Conservation (phyloP, 495 filamentous ascomycete genomes). For the Cercophora samala region DNA sequence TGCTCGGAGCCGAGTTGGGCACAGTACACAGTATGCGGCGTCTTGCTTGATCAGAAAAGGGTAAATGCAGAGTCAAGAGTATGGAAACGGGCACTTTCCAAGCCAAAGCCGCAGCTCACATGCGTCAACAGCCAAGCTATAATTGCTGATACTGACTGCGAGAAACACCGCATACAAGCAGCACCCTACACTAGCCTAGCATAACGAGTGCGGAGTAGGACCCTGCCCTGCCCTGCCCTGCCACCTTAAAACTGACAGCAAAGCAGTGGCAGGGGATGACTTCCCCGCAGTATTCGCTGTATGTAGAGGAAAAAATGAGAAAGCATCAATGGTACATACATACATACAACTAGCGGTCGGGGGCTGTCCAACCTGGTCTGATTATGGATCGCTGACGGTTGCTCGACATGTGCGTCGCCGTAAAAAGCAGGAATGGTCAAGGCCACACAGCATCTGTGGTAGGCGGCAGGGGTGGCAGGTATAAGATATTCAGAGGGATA, state of each 20-base stretch:
- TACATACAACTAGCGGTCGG: neutral
- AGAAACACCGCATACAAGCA: neutral
- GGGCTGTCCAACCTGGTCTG: neutral
- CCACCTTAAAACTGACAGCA: neutral
- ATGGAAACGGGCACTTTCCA: neutral
- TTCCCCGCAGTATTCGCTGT: neutral
- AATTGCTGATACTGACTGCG: neutral
- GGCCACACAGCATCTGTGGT: neutral
- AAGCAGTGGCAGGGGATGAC: neutral
- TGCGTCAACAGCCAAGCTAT: neutral
- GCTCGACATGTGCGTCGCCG: neutral
- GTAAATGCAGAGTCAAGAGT: neutral
- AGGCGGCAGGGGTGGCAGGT: neutral
- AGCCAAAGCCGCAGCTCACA: neutral
- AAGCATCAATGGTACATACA: neutral
- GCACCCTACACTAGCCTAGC: neutral
- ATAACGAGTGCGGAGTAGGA: neutral
- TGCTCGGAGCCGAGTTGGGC: too few relatives aligned
- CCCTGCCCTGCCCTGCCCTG: too few relatives aligned
- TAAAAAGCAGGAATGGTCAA: neutral
- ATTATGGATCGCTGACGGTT: neutral
- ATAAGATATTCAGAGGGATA: constrained; percentile 4
- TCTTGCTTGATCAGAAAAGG: neutral
- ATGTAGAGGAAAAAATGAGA: neutral
- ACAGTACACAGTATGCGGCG: too few relatives aligned